Evolutionary conservation across 257 asterid genomes (phyloP).

Genomic region (Lithospermum erythrorhizon): DNA sequence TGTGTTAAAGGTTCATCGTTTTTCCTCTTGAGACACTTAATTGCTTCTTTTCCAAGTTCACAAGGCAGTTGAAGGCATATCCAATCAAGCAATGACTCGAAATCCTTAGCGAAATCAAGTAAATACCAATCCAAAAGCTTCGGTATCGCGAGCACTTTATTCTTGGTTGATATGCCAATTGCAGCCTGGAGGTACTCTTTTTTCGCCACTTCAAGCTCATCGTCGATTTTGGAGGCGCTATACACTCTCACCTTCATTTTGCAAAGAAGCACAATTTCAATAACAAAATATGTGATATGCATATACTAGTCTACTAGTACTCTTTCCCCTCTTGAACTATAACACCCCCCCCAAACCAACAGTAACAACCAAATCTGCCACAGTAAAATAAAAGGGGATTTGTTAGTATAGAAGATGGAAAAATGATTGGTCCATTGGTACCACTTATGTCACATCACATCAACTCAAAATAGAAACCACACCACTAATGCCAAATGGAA

Average conservation of each 20-base stretch:
- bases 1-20: conserved; percentile 31
- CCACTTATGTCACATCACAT: no score
- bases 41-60: conserved; percentile 59
- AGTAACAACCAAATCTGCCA: no score
- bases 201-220: conserved; percentile 74
- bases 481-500: neutral
- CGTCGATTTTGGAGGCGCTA: conserved; percentile 63
- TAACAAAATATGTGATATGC: neutral
- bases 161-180: conserved; percentile 42
- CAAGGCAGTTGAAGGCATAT: conserved; percentile 65
- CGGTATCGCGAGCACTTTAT: conserved; percentile 48
- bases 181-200: conserved; percentile 73
- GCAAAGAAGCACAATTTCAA: neutral
- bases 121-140: conserved; percentile 84
- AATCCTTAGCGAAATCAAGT: conserved; percentile 75
- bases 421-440: no score
- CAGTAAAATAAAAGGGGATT: no score
- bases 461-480: no score
- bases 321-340: no score
- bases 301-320: no score
- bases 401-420: no score
- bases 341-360: no score
- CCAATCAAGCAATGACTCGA: conserved; percentile 78
- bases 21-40: conserved; percentile 48
- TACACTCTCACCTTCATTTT: conserved; percentile 58